These are phyloP conservation scores for Peronospora destructor DNA, from an alignment of 352 stramenopile species.

Conservation along the genomic window DNA sequence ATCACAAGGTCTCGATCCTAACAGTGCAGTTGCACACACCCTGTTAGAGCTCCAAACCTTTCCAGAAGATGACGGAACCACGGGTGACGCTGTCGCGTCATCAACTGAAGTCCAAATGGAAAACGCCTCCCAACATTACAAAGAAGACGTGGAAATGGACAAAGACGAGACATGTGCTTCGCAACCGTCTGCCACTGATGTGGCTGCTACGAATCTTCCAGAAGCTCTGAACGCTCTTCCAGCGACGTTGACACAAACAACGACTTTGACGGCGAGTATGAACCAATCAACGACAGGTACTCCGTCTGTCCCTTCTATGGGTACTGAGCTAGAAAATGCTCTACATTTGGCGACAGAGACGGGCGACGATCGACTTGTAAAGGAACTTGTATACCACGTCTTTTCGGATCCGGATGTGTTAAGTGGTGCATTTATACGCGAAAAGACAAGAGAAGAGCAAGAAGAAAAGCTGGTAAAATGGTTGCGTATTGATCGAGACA, in stretches of 20 bases:
- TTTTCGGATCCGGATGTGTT: slow-evolving; percentile 60
- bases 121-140: slow-evolving; percentile 18
- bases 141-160: slow-evolving; percentile 25
- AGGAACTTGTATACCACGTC: slow-evolving; percentile 57
- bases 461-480: slow-evolving; percentile 27
- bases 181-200: slow-evolving; percentile 14
- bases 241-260: neutral
- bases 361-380: slow-evolving; percentile 45
- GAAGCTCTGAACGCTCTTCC: neutral
- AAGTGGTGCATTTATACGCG: slow-evolving; percentile 43
- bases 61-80: neutral
- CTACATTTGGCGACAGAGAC: slow-evolving; percentile 34
- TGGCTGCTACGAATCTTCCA: slow-evolving; percentile 12
- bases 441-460: neutral
- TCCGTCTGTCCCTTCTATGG: slow-evolving; percentile 21
- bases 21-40: slow-evolving; percentile 50
- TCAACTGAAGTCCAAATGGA: slow-evolving; percentile 45
- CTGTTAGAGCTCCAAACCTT: slow-evolving; percentile 47
- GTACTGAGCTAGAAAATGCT: slow-evolving; percentile 35
- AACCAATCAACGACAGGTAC: neutral
- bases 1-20: slow-evolving; percentile 44
- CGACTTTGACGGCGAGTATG: too few relatives aligned
- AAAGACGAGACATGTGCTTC: slow-evolving; percentile 9
- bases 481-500: slow-evolving; percentile 45
- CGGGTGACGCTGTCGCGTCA: neutral